Evolutionary conservation across 306 rosid species (phyloP).

Genomic region (Trifolium repens): DNA sequence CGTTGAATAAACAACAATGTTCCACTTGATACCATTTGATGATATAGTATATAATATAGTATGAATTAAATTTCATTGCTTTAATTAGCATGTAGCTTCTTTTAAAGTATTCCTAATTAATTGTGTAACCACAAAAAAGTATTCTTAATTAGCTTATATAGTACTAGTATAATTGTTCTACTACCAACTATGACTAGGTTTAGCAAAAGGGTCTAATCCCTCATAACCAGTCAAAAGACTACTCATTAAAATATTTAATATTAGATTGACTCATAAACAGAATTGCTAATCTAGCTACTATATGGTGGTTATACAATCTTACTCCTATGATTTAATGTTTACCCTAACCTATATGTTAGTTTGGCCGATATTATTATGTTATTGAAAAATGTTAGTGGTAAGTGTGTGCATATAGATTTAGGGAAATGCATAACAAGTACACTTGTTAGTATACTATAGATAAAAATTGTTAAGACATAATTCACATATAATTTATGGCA

Average conservation of each 20-base stretch:
- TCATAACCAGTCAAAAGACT: not conserved
- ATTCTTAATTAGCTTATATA: not conserved
- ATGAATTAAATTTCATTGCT: constrained; percentile 9
- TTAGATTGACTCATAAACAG: not conserved
- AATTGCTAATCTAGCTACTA: not conserved
- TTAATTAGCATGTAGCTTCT: not conserved
- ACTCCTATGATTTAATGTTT: not conserved
- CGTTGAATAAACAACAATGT: constrained; percentile 57
- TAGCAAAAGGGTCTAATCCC: constrained; percentile 11
- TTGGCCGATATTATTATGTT: not conserved
- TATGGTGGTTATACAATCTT: not conserved
- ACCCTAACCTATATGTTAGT: not conserved
- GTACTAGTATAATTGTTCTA: not conserved
- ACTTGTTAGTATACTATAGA: too few species aligned
- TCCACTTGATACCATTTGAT: constrained; percentile 52
- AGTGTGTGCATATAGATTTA: too few species aligned
- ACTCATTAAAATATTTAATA: not conserved
- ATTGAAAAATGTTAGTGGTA: too few species aligned
- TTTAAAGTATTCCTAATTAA: constrained; percentile 13
- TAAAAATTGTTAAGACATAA: too few species aligned
- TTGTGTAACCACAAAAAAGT: not conserved
- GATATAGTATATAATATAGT: not conserved
- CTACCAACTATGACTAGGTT: constrained; percentile 6
- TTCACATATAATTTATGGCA: too few species aligned
- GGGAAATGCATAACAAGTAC: too few species aligned